A percentile compares a stretch with the other conserved stretches of the same genome.
Conservation (phyloP, 176 grass and related monocot species). For the sorghum (Sorghum bicolor) region DNA sequence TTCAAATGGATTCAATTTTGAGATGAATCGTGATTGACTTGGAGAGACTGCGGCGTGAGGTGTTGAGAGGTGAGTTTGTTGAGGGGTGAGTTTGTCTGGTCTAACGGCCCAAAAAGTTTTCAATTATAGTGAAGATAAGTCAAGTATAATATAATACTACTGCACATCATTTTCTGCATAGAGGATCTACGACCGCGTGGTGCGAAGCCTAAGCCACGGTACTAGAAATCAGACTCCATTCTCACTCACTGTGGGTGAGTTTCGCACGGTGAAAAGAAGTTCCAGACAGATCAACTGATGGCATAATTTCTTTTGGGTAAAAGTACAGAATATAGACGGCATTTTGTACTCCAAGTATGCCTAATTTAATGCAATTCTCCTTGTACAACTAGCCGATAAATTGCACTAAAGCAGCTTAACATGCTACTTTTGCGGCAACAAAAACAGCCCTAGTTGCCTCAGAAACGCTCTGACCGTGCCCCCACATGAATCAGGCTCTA, state of each 20-base stretch:
- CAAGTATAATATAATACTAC: no score
- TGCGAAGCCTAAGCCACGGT: no score
- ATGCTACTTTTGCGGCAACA: background rate
- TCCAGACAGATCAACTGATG: background rate
- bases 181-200: no score
- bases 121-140: no score
- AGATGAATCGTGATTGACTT: no score
- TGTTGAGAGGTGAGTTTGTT: no score
- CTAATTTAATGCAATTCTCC: background rate
- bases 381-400: background rate
- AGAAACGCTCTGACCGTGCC: background rate
- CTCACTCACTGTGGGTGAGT: background rate
- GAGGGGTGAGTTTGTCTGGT: no score
- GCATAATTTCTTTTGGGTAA: background rate
- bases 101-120: no score
- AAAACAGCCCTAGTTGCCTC: background rate
- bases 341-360: background rate
- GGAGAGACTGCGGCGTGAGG: no score
- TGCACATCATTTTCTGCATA: no score
- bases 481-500: background rate
- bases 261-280: background rate
- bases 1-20: no score
- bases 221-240: no score
- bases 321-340: background rate
- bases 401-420: background rate